Evolutionary conservation across 2,329 filamentous ascomycete genomes (phyloP).

Genomic region (Cladosporium sp.): DNA sequence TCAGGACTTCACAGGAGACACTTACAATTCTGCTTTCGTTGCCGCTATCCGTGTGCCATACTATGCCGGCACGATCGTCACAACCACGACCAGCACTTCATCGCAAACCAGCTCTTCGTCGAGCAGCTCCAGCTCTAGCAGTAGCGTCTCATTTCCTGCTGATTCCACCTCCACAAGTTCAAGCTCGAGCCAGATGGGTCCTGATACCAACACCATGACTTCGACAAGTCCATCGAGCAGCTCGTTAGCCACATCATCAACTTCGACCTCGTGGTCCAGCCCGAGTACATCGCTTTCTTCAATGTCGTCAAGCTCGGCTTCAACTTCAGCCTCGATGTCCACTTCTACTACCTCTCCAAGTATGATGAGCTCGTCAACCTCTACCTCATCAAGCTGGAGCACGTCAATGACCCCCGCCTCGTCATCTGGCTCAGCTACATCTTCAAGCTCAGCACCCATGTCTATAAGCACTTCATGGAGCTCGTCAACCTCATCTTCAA

Average conservation of each 20-base stretch:
- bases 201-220: too few relatives aligned
- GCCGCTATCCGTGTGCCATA: background rate
- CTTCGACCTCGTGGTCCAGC: background rate
- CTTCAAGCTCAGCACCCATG: conserved; percentile 4
- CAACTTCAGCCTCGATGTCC: too few relatives aligned
- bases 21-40: background rate
- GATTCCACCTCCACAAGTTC: background rate
- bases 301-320: too few relatives aligned
- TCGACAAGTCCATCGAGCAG: too few relatives aligned
- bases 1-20: background rate
- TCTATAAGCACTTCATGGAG: background rate
- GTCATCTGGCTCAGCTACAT: background rate
- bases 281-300: background rate
- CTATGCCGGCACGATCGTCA: background rate
- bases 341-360: too few relatives aligned
- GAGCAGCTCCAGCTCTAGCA: background rate
- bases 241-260: background rate
- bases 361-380: too few relatives aligned
- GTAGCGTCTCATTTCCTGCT: background rate
- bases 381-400: background rate
- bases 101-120: background rate
- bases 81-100: background rate
- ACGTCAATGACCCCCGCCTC: background rate
- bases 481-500: background rate
- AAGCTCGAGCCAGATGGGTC: too few relatives aligned